Evolutionary conservation across 176 grass and related monocot species (phyloP), one percentile per base, ranked within the genome.

Genomic region (Triticum timopheevii): DNA sequence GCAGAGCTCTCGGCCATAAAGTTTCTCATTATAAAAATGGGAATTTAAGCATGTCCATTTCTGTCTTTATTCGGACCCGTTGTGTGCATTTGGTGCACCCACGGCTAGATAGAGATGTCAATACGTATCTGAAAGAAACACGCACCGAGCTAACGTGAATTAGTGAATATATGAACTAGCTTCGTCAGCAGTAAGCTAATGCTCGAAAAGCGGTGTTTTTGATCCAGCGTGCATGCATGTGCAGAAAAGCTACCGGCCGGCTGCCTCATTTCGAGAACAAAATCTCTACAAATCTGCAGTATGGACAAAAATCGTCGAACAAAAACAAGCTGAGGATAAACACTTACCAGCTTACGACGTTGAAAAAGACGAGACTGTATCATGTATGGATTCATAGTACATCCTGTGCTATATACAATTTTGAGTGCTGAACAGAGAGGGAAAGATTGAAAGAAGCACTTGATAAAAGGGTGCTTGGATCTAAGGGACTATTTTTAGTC

Each of bases 211-310:
- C 34, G 24, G 1, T 19, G 16, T 70, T 36, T 47, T 71, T 10
- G 27, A 78, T 28, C 15, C 36, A 22, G 13, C 64, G 39, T 82
- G 64, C 78, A 70, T 47, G 78, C 56, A 59, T 61, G 78, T 59
- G 49, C 50, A 39, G 17, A 69, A 61, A 77, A 63, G 83, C 71
- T 13, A 74, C 27, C 42, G 42, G 19, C 31, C 27, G 30, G 19
- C 17, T 70, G 68, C 34, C 68, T 6, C 76, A 73, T 65, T 58
- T 44, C 17, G 54, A 8, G 84, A 90, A 79, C 22, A 66, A 90
- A 83, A 83, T 87, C 65, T 73, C 3, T 2, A 85, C 80, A 78
- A 79, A 78, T 11, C 6, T 1, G 12, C 9, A 2, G 3, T 25
- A 44, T 44, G 12, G 66, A 83, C 80, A 90, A 82, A 28, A 36